Percentiles rank a stretch among this genome's conserved stretches.
These are phyloP conservation scores for Gynochthodes officinalis DNA, from an alignment of 257 asterid genomes.

Conservation along the genomic window DNA sequence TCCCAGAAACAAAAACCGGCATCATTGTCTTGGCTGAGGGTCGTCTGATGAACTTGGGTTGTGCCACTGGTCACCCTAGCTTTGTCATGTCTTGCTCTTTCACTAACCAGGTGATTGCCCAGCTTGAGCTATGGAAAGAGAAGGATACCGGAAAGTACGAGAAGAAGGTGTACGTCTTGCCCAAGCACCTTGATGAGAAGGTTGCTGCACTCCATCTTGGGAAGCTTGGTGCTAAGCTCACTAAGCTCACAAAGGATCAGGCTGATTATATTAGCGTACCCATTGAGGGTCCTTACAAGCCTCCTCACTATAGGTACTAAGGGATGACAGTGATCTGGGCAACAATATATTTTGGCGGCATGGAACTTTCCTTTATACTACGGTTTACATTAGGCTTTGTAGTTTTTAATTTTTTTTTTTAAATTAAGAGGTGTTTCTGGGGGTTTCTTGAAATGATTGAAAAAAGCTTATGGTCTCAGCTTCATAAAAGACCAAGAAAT, in stretches of 20 bases:
- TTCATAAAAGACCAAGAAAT: conserved; percentile 17
- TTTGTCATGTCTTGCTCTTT: conserved; percentile 66
- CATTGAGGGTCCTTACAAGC: conserved; percentile 67
- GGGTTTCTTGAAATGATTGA: conserved; percentile 1
- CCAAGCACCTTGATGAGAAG: conserved; percentile 60
- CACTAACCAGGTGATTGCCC: conserved; percentile 65
- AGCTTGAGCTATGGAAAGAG: conserved; percentile 65
- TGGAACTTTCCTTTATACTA: conserved; percentile 6
- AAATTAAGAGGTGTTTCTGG: conserved; percentile 16
- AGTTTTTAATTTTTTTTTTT: conserved; percentile 1
- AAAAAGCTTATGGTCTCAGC: conserved; percentile 14
- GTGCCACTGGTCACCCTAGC: conserved; percentile 66
- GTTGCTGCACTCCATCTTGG: conserved; percentile 66
- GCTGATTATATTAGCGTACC: conserved; percentile 53
- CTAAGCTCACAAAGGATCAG: conserved; percentile 48
- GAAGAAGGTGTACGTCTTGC: conserved; percentile 57
- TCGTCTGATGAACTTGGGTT: conserved; percentile 66
- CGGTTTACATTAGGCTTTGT: background rate
- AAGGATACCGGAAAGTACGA: conserved; percentile 43
- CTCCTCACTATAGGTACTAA: conserved; percentile 54
- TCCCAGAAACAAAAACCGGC: conserved; percentile 46
- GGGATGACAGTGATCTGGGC: background rate
- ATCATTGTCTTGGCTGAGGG: conserved; percentile 56
- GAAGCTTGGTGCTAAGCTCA: conserved; percentile 56
- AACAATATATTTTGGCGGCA: background rate